These are phyloP conservation scores for Kalmusia sp. DNA, from an alignment of 2,329 filamentous ascomycete species.

Conservation along the genomic window DNA sequence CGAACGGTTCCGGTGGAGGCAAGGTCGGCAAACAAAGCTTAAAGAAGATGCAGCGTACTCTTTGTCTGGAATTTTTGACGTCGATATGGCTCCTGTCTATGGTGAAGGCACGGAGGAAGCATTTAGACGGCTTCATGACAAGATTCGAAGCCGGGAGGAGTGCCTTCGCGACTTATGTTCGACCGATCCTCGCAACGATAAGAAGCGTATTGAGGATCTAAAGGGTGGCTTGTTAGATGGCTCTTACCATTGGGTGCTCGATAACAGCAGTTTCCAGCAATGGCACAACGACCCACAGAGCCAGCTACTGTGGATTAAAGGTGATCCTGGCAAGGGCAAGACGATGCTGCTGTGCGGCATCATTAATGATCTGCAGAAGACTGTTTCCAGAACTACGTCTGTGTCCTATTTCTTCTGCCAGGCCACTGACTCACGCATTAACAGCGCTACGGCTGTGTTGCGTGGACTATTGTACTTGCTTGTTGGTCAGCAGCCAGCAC, in stretches of 20 bases:
- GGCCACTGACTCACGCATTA: too few relatives aligned
- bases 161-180: neutral
- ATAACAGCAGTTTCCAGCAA: neutral
- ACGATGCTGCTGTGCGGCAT: slow-evolving; percentile 3
- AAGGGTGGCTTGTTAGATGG: neutral
- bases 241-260: neutral
- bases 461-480: neutral
- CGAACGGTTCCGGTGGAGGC: neutral
- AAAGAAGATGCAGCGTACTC: neutral
- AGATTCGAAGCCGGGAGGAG: neutral
- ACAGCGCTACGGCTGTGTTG: too few relatives aligned
- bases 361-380: neutral
- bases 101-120: neutral
- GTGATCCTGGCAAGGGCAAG: neutral
- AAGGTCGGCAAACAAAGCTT: neutral
- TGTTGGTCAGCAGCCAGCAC: neutral
- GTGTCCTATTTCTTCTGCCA: slow-evolving; percentile 3
- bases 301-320: neutral
- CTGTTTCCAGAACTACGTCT: neutral
- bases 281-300: neutral
- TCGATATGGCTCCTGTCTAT: neutral
- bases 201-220: neutral
- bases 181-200: neutral
- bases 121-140: neutral
- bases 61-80: neutral